Evolutionary conservation across 2,329 filamentous ascomycete genomes (phyloP), one percentile per base, ranked within the genome.

Genomic region (Chaetomiaceae sp.): DNA sequence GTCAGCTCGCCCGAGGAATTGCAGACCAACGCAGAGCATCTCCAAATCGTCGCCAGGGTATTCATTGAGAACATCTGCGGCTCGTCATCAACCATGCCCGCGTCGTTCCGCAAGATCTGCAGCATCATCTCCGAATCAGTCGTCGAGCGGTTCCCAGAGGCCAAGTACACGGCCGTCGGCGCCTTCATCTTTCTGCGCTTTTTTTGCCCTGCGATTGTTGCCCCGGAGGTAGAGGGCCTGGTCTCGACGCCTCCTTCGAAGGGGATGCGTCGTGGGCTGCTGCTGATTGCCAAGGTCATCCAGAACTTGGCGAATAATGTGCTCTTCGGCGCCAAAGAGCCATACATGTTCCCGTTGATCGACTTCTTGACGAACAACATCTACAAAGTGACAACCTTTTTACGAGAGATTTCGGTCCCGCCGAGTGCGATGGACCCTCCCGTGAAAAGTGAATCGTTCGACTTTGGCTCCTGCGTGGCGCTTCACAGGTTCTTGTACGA

Each of bases 261-360:
- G 60, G 81, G 84, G 56, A 83, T 85, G 77, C 73, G 83, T 15
- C 74, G 82, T 44, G 81, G 82, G 4, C 68, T 86, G 6, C 69
- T 86, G 24, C 70, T 86, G 26, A 85, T 86, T 54, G 81, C 83
- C 40, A 86, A 86, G 59, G 77, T 86, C 48, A 76, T 86, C 18
- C 83, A 86, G 56, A 85, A 84, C 57, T 68, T 86, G 29, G 83
- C 82, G 29, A 86, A 86, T 56, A 86, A 86, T 48, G 81, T 85
- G 22, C 68, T 85, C 1, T 86, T 86, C 54, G 82, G 83, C 4
- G 79, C 80, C 27, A 86, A 86, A 61, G 82, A 86, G 58, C 78
- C 80, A 3, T 86, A 84, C 58, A 86, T 86, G 83, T 83, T 79
- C 51, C 79, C 82, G 1, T 65, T 86, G 18, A 85, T 86, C 58